Evolutionary conservation across 805 yeast species (phyloP).

Genomic region (Lipomyces spencermartinsiae): DNA sequence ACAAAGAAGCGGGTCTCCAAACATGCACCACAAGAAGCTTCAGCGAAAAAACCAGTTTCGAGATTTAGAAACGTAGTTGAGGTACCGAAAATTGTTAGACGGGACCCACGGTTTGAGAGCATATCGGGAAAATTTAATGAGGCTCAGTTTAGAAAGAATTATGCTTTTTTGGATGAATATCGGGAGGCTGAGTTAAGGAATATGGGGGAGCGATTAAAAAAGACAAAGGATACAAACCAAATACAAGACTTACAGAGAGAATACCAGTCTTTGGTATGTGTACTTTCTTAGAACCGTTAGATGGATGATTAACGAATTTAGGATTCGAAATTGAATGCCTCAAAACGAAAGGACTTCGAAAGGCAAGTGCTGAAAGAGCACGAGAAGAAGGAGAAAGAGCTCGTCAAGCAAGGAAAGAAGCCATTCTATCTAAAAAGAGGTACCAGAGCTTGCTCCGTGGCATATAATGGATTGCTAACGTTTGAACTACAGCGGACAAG

Average conservation of each 20-base stretch:
- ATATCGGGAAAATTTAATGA: slow-evolving; percentile 85
- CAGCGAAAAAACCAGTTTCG: slow-evolving; percentile 74
- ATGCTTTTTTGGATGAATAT: slow-evolving; percentile 85
- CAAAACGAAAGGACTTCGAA: slow-evolving; percentile 78
- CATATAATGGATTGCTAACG: not conserved
- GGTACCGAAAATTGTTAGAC: slow-evolving; percentile 48
- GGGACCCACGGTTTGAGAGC: slow-evolving; percentile 89
- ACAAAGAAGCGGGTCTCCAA: slow-evolving; percentile 50
- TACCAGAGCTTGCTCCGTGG: not conserved
- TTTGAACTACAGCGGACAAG: slow-evolving; percentile 29
- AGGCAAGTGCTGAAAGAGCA: slow-evolving; percentile 66
- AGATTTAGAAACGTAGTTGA: slow-evolving; percentile 69
- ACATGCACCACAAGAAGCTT: slow-evolving; percentile 86
- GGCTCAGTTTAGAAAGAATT: slow-evolving; percentile 70
- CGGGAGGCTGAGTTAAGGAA: slow-evolving; percentile 71
- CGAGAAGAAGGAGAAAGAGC: slow-evolving; percentile 82
- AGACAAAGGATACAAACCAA: slow-evolving; percentile 56
- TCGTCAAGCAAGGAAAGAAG: slow-evolving; percentile 74
- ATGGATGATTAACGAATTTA: slow-evolving; percentile 38
- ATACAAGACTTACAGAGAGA: slow-evolving; percentile 45
- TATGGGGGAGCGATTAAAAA: slow-evolving; percentile 48
- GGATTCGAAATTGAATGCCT: slow-evolving; percentile 63
- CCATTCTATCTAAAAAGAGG: slow-evolving; percentile 52
- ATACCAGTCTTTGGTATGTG: slow-evolving; percentile 43
- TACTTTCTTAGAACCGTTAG: not conserved